phyloP scores from a whole-genome alignment of 192 early-diverging fungal species.

The Chytriomyces hyalinus region DNA sequence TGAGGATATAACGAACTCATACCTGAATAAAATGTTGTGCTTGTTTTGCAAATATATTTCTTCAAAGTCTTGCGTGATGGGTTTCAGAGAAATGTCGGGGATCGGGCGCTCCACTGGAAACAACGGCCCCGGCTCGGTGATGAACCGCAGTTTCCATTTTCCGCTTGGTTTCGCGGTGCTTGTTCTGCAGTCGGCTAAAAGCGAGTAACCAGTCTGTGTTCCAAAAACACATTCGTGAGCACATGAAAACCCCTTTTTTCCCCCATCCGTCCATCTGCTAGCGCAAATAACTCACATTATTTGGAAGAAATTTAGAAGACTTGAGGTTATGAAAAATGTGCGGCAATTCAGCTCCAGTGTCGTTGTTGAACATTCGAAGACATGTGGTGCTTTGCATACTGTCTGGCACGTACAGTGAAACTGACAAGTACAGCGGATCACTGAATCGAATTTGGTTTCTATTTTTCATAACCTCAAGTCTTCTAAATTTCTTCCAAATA shows the following conservation, averaged over 20 bases:
- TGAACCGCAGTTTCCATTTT: conserved; percentile 59
- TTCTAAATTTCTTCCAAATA: too few relatives aligned
- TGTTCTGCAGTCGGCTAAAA: conserved; percentile 53
- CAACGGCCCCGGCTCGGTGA: conserved; percentile 43
- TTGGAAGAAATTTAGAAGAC: conserved; percentile 46
- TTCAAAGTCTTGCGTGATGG: conserved; percentile 59
- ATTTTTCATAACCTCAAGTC: too few relatives aligned
- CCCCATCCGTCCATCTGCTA: too few relatives aligned
- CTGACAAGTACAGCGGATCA: conserved; percentile 48
- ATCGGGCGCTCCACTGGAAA: conserved; percentile 39
- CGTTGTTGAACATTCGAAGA: conserved; percentile 55
- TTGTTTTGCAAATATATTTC: conserved; percentile 61
- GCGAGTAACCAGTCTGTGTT: conserved; percentile 56
- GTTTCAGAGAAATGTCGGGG: conserved; percentile 49
- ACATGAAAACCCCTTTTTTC: too few relatives aligned
- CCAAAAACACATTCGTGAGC: neutral
- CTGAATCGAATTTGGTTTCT: conserved; percentile 45
- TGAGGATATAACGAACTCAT: conserved; percentile 30
- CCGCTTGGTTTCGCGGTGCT: conserved; percentile 27
- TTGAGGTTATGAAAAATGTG: conserved; percentile 46
- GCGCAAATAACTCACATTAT: conserved; percentile 42
- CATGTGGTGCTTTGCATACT: conserved; percentile 41
- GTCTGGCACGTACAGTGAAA: conserved; percentile 55
- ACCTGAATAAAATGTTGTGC: conserved; percentile 63
- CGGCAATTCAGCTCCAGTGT: conserved; percentile 50